Percentiles rank a stretch among this genome's conserved stretches.
Evolutionary conservation across 805 yeast species (phyloP).

Genomic region (Diddensiella transvaalensis): DNA sequence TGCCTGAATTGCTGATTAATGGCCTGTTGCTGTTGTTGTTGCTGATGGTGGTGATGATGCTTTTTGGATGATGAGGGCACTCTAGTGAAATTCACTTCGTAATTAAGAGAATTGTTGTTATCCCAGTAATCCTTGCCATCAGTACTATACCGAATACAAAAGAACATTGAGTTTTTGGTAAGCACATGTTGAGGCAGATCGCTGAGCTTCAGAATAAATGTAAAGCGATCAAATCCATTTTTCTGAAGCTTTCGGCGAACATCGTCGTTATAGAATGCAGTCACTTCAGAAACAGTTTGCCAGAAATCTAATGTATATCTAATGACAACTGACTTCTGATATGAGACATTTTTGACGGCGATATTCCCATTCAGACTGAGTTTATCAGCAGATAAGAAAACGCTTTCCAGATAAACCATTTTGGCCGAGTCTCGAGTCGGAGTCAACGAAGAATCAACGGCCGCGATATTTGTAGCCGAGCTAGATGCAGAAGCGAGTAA

Average conservation of each 20-base stretch:
- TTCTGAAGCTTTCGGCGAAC: conserved; percentile 29
- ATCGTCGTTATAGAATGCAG: conserved; percentile 58
- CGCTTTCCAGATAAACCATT: conserved; percentile 61
- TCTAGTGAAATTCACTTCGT: conserved; percentile 45
- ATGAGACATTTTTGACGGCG: conserved; percentile 73
- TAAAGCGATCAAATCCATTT: conserved; percentile 57
- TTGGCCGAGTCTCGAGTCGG: conserved; percentile 17
- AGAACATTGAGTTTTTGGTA: conserved; percentile 34
- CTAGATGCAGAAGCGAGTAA: background rate
- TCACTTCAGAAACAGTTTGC: conserved; percentile 68
- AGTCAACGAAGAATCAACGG: conserved; percentile 16
- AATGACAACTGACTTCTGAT: conserved; percentile 61
- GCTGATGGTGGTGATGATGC: background rate
- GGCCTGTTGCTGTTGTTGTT: background rate
- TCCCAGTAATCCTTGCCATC: conserved; percentile 67
- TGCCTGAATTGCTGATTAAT: conserved; percentile 2
- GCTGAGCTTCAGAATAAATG: conserved; percentile 50
- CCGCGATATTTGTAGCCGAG: background rate
- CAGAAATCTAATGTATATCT: conserved; percentile 77
- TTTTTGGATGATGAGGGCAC: conserved; percentile 8
- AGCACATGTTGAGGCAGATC: conserved; percentile 32
- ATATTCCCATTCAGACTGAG: conserved; percentile 64
- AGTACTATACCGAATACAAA: conserved; percentile 58
- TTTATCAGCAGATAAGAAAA: conserved; percentile 57
- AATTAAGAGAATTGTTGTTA: conserved; percentile 61